These are phyloP conservation scores for Boletus tomentosulus DNA, from an alignment of 768 basidiomycete species.

Conservation along the genomic window DNA sequence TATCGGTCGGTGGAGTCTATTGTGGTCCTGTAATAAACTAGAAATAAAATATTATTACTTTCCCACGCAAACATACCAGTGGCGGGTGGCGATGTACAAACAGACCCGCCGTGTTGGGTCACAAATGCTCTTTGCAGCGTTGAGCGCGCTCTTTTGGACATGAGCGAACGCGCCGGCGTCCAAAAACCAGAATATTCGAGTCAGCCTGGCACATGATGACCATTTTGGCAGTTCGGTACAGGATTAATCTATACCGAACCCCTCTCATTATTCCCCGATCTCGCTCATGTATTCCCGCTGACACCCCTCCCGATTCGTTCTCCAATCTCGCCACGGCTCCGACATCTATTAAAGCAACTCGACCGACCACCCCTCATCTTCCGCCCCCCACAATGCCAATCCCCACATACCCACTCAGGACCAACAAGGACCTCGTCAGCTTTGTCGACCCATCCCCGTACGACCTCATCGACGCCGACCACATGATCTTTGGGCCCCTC, in stretches of 20 bases:
- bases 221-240: conserved; percentile 24
- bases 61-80: conserved; percentile 21
- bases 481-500: conserved; percentile 34
- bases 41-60: neutral
- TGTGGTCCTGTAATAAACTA: conserved; percentile 47
- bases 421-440: conserved; percentile 25
- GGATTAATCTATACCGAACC: conserved; percentile 33
- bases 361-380: conserved; percentile 18
- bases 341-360: conserved; percentile 35
- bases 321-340: conserved; percentile 24
- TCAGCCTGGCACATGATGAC: conserved; percentile 39
- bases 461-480: conserved; percentile 36
- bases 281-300: conserved; percentile 11
- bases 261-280: conserved; percentile 39
- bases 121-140: conserved; percentile 2
- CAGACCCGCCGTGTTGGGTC: conserved; percentile 10
- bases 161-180: no score
- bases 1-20: conserved; percentile 58
- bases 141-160: no score
- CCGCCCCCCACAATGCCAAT: conserved; percentile 38
- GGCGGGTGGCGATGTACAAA: conserved; percentile 28
- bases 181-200: conserved; percentile 24
- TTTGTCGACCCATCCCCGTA: conserved; percentile 7
- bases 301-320: no score
- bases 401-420: conserved; percentile 16